Evolutionary conservation across 176 grass and related monocot genomes (phyloP).

Genomic region (Tillandsia fasciculata): DNA sequence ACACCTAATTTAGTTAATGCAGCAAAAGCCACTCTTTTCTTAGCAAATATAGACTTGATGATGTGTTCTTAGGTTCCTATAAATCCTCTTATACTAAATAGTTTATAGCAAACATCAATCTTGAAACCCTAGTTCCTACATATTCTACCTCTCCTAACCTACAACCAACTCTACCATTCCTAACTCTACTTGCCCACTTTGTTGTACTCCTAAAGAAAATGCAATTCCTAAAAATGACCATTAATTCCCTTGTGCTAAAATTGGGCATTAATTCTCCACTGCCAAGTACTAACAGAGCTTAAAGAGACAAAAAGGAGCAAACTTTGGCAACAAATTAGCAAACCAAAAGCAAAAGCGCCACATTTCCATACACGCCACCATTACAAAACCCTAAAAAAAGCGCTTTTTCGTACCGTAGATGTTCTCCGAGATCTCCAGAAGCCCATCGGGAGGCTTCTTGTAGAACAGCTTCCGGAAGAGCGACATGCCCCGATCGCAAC

Average conservation of each 20-base stretch:
- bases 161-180: too few species aligned
- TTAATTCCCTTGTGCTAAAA: not conserved
- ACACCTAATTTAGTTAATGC: too few species aligned
- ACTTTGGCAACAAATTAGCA: constrained; percentile 10
- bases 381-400: constrained; percentile 13
- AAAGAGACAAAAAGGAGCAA: not conserved
- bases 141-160: too few species aligned
- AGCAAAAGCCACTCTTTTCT: too few species aligned
- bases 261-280: not conserved
- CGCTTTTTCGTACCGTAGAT: constrained; percentile 46
- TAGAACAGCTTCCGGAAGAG: constrained; percentile 63
- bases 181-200: too few species aligned
- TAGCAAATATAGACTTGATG: too few species aligned
- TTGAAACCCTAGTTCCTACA: too few species aligned
- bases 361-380: constrained; percentile 8
- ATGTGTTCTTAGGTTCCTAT: too few species aligned
- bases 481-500: constrained; percentile 17
- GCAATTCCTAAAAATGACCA: not conserved
- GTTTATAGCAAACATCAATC: too few species aligned
- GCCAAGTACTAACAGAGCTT: not conserved
- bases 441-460: constrained; percentile 77
- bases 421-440: constrained; percentile 61
- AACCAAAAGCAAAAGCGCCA: constrained; percentile 1
- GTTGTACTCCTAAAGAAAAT: not conserved
- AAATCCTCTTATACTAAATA: too few species aligned